Evolutionary conservation across 768 basidiomycete genomes (phyloP), one percentile per base, ranked within the genome.

Genomic region (Russula sp.): DNA sequence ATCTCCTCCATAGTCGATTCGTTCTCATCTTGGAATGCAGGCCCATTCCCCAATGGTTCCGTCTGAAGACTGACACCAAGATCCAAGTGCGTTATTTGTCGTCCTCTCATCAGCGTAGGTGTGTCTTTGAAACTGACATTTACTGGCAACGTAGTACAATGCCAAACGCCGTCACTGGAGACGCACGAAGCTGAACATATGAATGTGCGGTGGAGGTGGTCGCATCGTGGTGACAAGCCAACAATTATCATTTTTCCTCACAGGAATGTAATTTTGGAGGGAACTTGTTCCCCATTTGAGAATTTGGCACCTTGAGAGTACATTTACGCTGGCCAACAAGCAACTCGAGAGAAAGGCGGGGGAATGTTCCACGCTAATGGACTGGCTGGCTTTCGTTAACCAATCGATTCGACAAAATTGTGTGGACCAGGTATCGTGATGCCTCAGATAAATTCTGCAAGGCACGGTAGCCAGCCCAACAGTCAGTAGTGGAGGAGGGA

Each of bases 41-140:
- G 74, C 97, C 96, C 66, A 98, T 99, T 66, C 97, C 96, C 68
- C 96, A 98, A 74, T 99, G 96, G 96, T 98, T 97, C 86, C 93
- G 94, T 69, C 81, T 95, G 66, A 98, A 97, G 84, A 85, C 90
- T 71, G 96, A 94, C 75, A 89, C 89, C 67, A 95, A 97, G 82
- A 95, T 92, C 70, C 90, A 93, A 78, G 91, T 91, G 71, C 70
- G 72, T 63, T 11, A 31, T 35, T n/a, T 44, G 50, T 50, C 6
- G 16, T 14, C 16, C 4, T 49, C 32, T 16, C 18, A 6, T 54
- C 52, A 6, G 34, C 4, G 18, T 42, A 22, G 11, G 35, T 10
- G 22, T 22, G 20, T 22, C 20, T 39, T 34, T 32, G 39, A 53
- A 22, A 32, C 54, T 56, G 45, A 45, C 11, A 32, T 39, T 31